Base-by-base conservation (phyloP, 1,284 basidiomycete genomes). In the Cutaneotrichosporon sp. region DNA sequence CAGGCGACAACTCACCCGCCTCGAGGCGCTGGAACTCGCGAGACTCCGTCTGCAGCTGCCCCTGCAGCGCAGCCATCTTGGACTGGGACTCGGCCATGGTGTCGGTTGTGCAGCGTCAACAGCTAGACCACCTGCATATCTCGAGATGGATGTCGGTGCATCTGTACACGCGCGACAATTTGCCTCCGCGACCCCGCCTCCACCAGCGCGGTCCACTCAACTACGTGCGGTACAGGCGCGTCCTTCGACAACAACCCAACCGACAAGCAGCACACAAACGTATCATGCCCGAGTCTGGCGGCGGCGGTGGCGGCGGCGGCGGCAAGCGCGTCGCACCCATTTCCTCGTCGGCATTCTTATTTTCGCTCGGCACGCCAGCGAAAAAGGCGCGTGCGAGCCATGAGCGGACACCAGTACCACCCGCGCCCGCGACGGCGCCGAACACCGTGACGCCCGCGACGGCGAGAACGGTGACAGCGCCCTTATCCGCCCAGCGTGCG, bases 1-100 rank as follows among this genome's bases (percentile, higher is more conserved):
- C 10, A 15, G 7, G 13, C 12, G 14, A 8, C 10, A 7, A 69
- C 74, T 49, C 36, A 77, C 78, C 77, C 4, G 75, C 67, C 69
- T 93, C 89, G 12, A 90, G 67, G 65, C 86, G 88, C 69, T 91
- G 87, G 65, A 84, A 91, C 52, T 88, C 87, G 30, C 77, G 64
- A 8, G 88, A 84, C 26, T 79, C 80, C 20, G 76, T 73, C 68
- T 90, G 85, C 17, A 90, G 77, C 50, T 69, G 64, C 26, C 69
- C 69, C 59, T 72, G 68, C 10, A 70, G 45, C 8, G 65, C 52
- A 8, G 58, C 66, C 36, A 66, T 55, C 50, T 68, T 65, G 26
- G 7, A 7, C 26, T 30, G 26, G 30, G 46, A 38, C 60, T 63
- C 62, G 17, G 66, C 58, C 66, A 69, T 69, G n/a, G 46, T 61